phyloP scores from a whole-genome alignment of 2,329 filamentous ascomycete species.

The Chaetoscypha palmicola region DNA sequence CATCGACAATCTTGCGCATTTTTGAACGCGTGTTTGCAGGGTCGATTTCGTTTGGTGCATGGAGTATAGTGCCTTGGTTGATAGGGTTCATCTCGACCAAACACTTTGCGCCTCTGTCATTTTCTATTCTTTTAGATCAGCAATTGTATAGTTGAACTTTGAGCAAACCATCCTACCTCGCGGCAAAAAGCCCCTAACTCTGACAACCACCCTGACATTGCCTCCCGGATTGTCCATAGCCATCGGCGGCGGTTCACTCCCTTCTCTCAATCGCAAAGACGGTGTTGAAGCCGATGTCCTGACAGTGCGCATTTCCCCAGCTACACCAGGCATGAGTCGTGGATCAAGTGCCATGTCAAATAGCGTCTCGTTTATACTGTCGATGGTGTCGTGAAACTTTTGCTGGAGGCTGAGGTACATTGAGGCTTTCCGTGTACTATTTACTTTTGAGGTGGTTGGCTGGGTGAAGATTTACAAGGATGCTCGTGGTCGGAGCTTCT shows the following conservation, averaged over 20 bases:
- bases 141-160: background rate
- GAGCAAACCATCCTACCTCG: constrained; percentile 47
- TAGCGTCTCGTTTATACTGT: constrained; percentile 29
- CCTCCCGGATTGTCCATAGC: constrained; percentile 54
- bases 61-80: constrained; percentile 76
- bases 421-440: constrained; percentile 8
- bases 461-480: constrained; percentile 12
- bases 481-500: too few species aligned
- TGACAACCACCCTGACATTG: constrained; percentile 76
- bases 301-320: constrained; percentile 34
- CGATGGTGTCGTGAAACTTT: constrained; percentile 22
- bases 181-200: constrained; percentile 71
- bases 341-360: constrained; percentile 37
- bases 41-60: constrained; percentile 55
- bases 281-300: constrained; percentile 71
- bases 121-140: constrained; percentile 60
- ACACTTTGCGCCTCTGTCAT: constrained; percentile 72
- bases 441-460: constrained; percentile 8
- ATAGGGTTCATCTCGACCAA: constrained; percentile 86
- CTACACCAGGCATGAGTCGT: constrained; percentile 40
- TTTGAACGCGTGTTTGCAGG: constrained; percentile 51
- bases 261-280: constrained; percentile 67
- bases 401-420: constrained; percentile 28
- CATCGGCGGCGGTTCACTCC: constrained; percentile 47
- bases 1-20: constrained; percentile 69